Evolutionary conservation across 2,329 filamentous ascomycete species (phyloP), one percentile per base, ranked within the genome.

Genomic region (Cladosporium sp.): DNA sequence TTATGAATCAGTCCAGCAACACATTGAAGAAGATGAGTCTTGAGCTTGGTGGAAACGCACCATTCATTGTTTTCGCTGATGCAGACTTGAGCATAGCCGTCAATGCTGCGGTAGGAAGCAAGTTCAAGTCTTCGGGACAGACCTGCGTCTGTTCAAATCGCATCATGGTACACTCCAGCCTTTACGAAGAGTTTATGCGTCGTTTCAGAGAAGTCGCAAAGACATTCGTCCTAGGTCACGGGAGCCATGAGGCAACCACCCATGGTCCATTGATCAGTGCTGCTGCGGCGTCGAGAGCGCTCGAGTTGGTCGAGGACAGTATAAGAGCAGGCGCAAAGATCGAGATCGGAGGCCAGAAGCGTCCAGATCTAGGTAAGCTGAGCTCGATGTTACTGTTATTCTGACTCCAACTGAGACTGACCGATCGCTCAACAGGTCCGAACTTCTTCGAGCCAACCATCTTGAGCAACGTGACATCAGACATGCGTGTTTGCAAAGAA

Each of bases 11-110:
- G 75, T 88, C 88, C 11, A 85, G 92, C 0, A 82, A 84, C 39
- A 96, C 92, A 0, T 77, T 90, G 25, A 97, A 97, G 82, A 90
- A 90, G 71, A 79, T 89, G 1, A 94, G 89, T 0, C 89, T 96
- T 73, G 93, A 97, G 73, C 87, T 97, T 1, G 93, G 93, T 56
- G 93, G 93, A 47, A 97, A 97, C 73, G 90, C 93, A 0, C 93
- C 93, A 1, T 96, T 97, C 72, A 97, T 97, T 65, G 91, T 97
- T 34, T 97, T 97, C 70, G 92, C 97, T 69, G 93, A 97, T 69
- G 71, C 93, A 17, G 90, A 97, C 70, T 78, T 97, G 17, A 92
- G 97, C 60, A 77, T 80, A 4, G 94, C 94, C 1, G 91, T 97
- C 1, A 78, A 85, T 0, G 93, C 92, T 22, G 92, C 92, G 50